Evolutionary conservation across 2,329 filamentous ascomycete genomes (phyloP).

Genomic region (Fusarium nematophilum): DNA sequence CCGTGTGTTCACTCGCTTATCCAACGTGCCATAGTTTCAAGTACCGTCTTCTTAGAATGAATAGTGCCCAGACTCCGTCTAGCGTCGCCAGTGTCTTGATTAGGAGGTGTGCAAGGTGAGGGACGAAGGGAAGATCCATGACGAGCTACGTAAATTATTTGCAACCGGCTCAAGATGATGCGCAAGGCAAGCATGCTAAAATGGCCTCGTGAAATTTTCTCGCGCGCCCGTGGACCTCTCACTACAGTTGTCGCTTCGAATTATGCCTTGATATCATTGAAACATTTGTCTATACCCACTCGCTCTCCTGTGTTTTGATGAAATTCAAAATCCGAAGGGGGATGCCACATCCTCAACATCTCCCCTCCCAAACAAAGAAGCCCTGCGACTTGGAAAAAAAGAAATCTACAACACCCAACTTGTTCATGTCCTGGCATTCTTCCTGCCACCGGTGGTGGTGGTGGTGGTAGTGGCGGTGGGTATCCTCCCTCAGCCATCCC

Average conservation of each 20-base stretch:
- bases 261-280: slow-evolving; percentile 12
- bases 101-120: too few species aligned
- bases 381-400: slow-evolving; percentile 41
- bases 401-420: slow-evolving; percentile 39
- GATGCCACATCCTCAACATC: slow-evolving; percentile 12
- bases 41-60: neutral
- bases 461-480: slow-evolving; percentile 1
- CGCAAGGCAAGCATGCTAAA: too few species aligned
- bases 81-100: too few species aligned
- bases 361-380: neutral
- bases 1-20: neutral
- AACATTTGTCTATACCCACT: slow-evolving; percentile 31
- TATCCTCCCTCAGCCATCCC: slow-evolving; percentile 7
- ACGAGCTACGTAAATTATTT: neutral
- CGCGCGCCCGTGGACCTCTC: too few species aligned
- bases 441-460: neutral
- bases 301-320: slow-evolving; percentile 22
- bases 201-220: too few species aligned
- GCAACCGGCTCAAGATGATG: neutral
- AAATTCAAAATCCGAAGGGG: slow-evolving; percentile 31
- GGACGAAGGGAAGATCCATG: too few species aligned
- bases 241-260: too few species aligned
- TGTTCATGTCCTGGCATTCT: slow-evolving; percentile 26
- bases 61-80: neutral
- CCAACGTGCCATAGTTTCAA: neutral